Evolutionary conservation across 2,329 filamentous ascomycete species (phyloP).

Genomic region (Blumeria hordei): DNA sequence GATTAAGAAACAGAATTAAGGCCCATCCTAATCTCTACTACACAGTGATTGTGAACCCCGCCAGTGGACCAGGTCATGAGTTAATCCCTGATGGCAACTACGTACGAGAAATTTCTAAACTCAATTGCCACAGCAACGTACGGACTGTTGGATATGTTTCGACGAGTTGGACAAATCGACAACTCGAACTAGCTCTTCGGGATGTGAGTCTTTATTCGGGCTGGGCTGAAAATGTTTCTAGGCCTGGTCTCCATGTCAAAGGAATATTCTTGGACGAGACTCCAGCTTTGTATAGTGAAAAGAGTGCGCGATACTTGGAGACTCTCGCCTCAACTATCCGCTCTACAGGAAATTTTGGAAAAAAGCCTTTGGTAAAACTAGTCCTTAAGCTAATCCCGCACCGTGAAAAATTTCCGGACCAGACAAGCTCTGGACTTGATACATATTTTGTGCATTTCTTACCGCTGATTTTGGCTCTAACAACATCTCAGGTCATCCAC

Average conservation of each 20-base stretch:
- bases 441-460: background rate
- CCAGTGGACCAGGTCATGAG: slow-evolving; percentile 14
- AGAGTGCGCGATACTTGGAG: slow-evolving; percentile 15
- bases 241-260: slow-evolving; percentile 18
- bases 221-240: slow-evolving; percentile 17
- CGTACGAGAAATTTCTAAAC: slow-evolving; percentile 14
- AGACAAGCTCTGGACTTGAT: too few relatives aligned
- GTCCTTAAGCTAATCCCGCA: background rate
- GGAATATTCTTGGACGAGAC: slow-evolving; percentile 25
- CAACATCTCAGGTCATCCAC: slow-evolving; percentile 17
- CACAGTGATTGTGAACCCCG: slow-evolving; percentile 12
- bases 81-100: slow-evolving; percentile 16
- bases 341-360: slow-evolving; percentile 14
- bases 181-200: slow-evolving; percentile 11
- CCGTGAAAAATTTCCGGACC: too few relatives aligned
- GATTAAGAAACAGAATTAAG: slow-evolving; percentile 2
- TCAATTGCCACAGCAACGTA: slow-evolving; percentile 18
- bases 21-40: slow-evolving; percentile 10
- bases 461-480: background rate
- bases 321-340: slow-evolving; percentile 15
- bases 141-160: slow-evolving; percentile 19
- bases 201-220: slow-evolving; percentile 21
- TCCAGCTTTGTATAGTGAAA: slow-evolving; percentile 16
- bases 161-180: slow-evolving; percentile 15
- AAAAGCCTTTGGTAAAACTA: slow-evolving; percentile 16